These are phyloP conservation scores for Irpex lacteus DNA, from an alignment of 1,284 basidiomycete species.

Conservation along the genomic window DNA sequence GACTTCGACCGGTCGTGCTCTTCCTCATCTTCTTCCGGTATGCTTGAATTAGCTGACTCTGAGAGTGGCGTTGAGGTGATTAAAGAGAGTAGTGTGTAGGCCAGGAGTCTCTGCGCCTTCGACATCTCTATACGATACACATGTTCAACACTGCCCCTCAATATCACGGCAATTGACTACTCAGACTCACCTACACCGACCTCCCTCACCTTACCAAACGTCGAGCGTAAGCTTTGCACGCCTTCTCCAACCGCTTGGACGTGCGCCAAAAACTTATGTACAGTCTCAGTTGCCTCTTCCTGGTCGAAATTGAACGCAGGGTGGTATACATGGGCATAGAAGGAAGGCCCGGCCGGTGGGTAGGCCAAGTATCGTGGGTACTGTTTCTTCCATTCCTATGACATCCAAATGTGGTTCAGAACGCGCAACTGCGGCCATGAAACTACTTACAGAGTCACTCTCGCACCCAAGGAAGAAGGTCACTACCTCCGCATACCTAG, in stretches of 20 bases:
- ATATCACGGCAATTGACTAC: too few species aligned
- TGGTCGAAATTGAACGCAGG: conserved; percentile 81
- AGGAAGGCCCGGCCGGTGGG: conserved; percentile 62
- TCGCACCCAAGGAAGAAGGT: conserved; percentile 80
- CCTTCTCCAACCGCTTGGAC: conserved; percentile 62
- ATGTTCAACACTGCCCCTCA: too few species aligned
- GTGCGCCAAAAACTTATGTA: conserved; percentile 64
- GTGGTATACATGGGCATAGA: conserved; percentile 80
- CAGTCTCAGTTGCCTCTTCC: conserved; percentile 57
- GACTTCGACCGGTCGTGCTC: conserved; percentile 37
- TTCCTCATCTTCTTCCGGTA: conserved; percentile 47
- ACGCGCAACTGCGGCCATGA: too few species aligned
- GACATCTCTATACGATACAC: conserved; percentile 55
- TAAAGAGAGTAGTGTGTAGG: conserved; percentile 66
- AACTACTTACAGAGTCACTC: conserved; percentile 56
- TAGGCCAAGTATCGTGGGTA: conserved; percentile 59
- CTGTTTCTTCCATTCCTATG: conserved; percentile 69
- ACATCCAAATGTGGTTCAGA: not conserved
- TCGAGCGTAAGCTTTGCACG: conserved; percentile 61
- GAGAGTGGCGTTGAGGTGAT: conserved; percentile 65
- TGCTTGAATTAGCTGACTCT: conserved; percentile 42
- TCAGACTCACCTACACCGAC: conserved; percentile 59
- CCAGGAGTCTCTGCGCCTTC: conserved; percentile 66
- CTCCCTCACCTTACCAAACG: conserved; percentile 61
- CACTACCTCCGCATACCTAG: conserved; percentile 76